Percentiles rank a stretch among this genome's conserved stretches.
phyloP scores from a whole-genome alignment of 2,329 filamentous ascomycete species.

The Colletotrichum navitas region DNA sequence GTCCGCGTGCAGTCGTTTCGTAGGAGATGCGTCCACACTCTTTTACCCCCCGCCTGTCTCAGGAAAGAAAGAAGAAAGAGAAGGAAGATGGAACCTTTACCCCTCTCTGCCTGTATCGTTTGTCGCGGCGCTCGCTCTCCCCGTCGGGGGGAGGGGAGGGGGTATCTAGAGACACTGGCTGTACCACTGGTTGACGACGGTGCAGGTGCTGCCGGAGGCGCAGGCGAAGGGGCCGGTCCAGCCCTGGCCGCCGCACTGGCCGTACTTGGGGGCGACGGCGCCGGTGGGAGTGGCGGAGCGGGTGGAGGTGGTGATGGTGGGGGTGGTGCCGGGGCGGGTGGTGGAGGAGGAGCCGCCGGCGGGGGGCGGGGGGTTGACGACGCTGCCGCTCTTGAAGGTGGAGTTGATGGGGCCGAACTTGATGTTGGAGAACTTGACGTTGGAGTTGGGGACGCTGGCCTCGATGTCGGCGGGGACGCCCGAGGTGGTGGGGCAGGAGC shows the following conservation, averaged over 20 bases:
- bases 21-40: conserved; percentile 14
- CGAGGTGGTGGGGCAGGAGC: conserved; percentile 64
- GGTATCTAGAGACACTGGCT: conserved; percentile 55
- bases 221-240: conserved; percentile 55
- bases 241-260: conserved; percentile 54
- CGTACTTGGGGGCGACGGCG: conserved; percentile 49
- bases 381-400: conserved; percentile 56
- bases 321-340: conserved; percentile 35
- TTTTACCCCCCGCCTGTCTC: conserved; percentile 22
- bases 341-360: conserved; percentile 15
- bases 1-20: conserved; percentile 5
- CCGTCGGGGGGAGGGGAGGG: too few relatives aligned
- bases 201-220: conserved; percentile 53
- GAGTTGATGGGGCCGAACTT: conserved; percentile 69
- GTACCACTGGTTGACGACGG: conserved; percentile 56
- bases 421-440: conserved; percentile 67
- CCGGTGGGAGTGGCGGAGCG: conserved; percentile 30
- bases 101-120: conserved; percentile 8
- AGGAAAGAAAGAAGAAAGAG: background rate
- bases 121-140: too few relatives aligned
- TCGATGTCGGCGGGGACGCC: conserved; percentile 66
- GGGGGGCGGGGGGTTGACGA: conserved; percentile 11
- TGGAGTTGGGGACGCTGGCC: conserved; percentile 58
- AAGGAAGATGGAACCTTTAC: conserved; percentile 19
- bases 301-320: conserved; percentile 20